Evolutionary conservation across 805 yeast species (phyloP).

Genomic region (Teunomyces cretensis): DNA sequence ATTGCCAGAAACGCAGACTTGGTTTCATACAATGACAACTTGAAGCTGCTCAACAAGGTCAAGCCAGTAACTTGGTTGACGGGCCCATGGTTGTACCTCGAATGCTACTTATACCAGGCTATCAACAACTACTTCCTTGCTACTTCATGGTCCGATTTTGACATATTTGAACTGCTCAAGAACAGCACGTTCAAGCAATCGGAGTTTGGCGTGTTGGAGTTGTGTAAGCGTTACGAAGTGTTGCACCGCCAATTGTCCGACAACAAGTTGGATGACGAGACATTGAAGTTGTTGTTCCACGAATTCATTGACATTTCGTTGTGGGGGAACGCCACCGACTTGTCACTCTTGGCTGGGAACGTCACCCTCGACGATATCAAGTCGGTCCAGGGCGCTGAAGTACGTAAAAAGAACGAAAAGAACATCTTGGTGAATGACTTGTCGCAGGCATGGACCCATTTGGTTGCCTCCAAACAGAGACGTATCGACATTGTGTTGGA

Average conservation of each 20-base stretch:
- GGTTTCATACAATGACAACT: slow-evolving; percentile 57
- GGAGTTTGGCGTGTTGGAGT: slow-evolving; percentile 72
- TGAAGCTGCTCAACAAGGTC: slow-evolving; percentile 28
- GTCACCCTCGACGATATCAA: slow-evolving; percentile 80
- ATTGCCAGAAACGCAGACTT: slow-evolving; percentile 50
- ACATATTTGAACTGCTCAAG: slow-evolving; percentile 71
- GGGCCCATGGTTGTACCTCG: slow-evolving; percentile 90
- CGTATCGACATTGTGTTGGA: slow-evolving; percentile 84
- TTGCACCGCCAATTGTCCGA: slow-evolving; percentile 26
- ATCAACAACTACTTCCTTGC: slow-evolving; percentile 45
- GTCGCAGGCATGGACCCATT: slow-evolving; percentile 59
- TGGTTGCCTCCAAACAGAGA: slow-evolving; percentile 34
- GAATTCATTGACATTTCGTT: slow-evolving; percentile 86
- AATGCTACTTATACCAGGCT: slow-evolving; percentile 78
- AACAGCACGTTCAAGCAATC: slow-evolving; percentile 74
- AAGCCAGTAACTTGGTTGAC: slow-evolving; percentile 62
- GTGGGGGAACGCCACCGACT: slow-evolving; percentile 98
- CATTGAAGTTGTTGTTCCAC: slow-evolving; percentile 59
- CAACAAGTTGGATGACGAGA: slow-evolving; percentile 5
- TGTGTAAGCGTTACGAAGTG: slow-evolving; percentile 60
- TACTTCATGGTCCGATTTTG: slow-evolving; percentile 56
- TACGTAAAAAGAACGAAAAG: slow-evolving; percentile 76
- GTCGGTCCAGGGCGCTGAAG: slow-evolving; percentile 87
- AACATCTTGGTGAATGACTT: slow-evolving; percentile 78
- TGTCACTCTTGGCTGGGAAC: slow-evolving; percentile 86